Evolutionary conservation across 177 flowering plant species (phyloP).

Genomic region (Vitis hybrid): DNA sequence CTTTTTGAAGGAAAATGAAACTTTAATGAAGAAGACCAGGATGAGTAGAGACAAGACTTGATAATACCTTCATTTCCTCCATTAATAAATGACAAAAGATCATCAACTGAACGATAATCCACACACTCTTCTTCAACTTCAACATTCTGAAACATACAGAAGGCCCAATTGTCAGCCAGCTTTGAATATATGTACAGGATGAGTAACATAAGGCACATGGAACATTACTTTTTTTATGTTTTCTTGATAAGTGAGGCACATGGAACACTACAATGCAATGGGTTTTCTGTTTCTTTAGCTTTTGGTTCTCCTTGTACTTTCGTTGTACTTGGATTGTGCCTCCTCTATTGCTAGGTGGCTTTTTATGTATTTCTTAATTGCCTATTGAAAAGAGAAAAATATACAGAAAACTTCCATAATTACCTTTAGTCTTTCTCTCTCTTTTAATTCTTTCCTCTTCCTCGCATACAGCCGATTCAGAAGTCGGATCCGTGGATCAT

Average conservation of each 20-base stretch:
- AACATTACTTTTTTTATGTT: too few relatives aligned
- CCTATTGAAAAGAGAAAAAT: too few relatives aligned
- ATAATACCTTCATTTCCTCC: slow-evolving; percentile 66
- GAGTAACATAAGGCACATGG: not conserved
- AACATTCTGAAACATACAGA: slow-evolving; percentile 49
- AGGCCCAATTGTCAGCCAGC: not conserved
- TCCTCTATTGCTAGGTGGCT: too few relatives aligned
- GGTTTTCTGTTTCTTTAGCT: too few relatives aligned
- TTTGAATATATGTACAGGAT: not conserved
- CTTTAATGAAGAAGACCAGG: too few relatives aligned
- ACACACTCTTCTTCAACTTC: slow-evolving; percentile 74
- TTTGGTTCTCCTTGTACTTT: too few relatives aligned
- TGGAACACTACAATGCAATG: too few relatives aligned
- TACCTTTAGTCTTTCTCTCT: slow-evolving; percentile 69
- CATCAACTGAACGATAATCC: slow-evolving; percentile 92
- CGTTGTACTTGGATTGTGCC: too few relatives aligned
- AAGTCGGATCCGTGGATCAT: slow-evolving; percentile 86
- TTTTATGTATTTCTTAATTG: too few relatives aligned
- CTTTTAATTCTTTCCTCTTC: slow-evolving; percentile 84
- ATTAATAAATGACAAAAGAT: slow-evolving; percentile 86
- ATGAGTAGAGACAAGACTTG: not conserved
- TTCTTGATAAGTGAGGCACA: too few relatives aligned
- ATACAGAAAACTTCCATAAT: not conserved
- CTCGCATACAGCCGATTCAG: slow-evolving; percentile 84
- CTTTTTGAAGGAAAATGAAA: not conserved